Evolutionary conservation across 2,329 filamentous ascomycete species (phyloP), one percentile per base, ranked within the genome.

Genomic region (Fusarium phyllophilum): DNA sequence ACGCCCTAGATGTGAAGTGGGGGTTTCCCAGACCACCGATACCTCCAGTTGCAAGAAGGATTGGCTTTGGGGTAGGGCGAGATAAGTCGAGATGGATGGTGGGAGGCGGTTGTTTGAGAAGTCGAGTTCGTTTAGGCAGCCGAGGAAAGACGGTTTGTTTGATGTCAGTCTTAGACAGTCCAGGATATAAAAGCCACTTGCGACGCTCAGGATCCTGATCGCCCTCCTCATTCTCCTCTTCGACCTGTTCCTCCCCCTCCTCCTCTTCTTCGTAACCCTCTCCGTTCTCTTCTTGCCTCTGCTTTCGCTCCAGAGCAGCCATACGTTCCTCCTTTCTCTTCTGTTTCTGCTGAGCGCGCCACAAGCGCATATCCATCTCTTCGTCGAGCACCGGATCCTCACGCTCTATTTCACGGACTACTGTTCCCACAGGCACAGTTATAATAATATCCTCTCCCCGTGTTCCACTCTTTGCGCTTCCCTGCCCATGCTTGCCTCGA

Each of bases 21-120:
- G 96, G 94, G 79, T 99, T 99, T 17, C 96, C 96, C 13, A 98
- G 83, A 1, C 96, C 96, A 14, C 96, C 96, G 69, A 97, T 89
- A 10, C 94, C 95, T 13, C 96, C 96, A 1, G 94, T 92, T 3
- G 94, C 94, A 17, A 99, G 89, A 31, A 99, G 86, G 74, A 98
- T 91, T 1, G 96, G 96, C 52, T 90, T 89, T 10, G 94, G 90
- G 83, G 96, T 97, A 2, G 94, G 93, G 55, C 90, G 87, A 55
- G 91, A 92, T 18, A 95, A 85, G 80, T 95, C 93, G 18, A 95
- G 86, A 66, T 89, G 85, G 59, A 98, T 89, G 4, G 94, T 94
- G 0, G 89, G 89, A 15, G 89, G 83, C 2, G 94, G 95, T 77
- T 97, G 93, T 48, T 91, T 85, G 39, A 91, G 89, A 13, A 87